These are phyloP conservation scores for Manihot esculenta DNA, from an alignment of 441 rosid genomes.

Conservation along the genomic window DNA sequence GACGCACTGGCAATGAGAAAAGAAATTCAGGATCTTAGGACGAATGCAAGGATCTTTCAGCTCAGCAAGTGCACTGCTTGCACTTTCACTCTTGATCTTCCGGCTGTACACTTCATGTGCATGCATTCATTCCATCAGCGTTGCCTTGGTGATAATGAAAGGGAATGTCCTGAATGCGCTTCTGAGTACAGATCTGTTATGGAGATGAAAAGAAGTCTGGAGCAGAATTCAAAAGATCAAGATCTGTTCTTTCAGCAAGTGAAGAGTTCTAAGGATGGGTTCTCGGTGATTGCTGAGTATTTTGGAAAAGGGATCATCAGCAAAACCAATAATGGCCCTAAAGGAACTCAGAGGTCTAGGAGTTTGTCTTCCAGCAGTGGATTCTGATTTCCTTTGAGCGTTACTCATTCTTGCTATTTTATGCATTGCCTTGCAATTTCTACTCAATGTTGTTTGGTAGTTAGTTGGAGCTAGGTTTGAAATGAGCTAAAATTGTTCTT, in stretches of 20 bases:
- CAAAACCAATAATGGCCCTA: conserved; percentile 61
- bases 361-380: conserved; percentile 38
- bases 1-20: conserved; percentile 77
- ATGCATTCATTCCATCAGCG: conserved; percentile 99
- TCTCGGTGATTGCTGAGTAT: conserved; percentile 93
- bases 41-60: conserved; percentile 95
- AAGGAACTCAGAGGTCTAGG: conserved; percentile 34
- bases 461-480: not conserved
- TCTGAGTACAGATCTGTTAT: conserved; percentile 85
- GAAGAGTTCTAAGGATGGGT: conserved; percentile 89
- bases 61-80: conserved; percentile 97
- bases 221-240: conserved; percentile 89
- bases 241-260: conserved; percentile 85
- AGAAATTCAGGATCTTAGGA: conserved; percentile 91
- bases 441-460: conserved; percentile 6
- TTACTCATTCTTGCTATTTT: not conserved
- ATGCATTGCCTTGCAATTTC: conserved; percentile 17
- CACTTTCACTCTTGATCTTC: conserved; percentile 94
- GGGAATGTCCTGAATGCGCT: conserved; percentile 95
- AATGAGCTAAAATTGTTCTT: conserved; percentile 10
- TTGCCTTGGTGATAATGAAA: conserved; percentile 96
- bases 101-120: conserved; percentile 98
- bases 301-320: conserved; percentile 94
- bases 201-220: conserved; percentile 87
- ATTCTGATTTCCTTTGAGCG: conserved; percentile 30